Conservation (phyloP, 148 eudicot genomes). For the Arbutus unedo region DNA sequence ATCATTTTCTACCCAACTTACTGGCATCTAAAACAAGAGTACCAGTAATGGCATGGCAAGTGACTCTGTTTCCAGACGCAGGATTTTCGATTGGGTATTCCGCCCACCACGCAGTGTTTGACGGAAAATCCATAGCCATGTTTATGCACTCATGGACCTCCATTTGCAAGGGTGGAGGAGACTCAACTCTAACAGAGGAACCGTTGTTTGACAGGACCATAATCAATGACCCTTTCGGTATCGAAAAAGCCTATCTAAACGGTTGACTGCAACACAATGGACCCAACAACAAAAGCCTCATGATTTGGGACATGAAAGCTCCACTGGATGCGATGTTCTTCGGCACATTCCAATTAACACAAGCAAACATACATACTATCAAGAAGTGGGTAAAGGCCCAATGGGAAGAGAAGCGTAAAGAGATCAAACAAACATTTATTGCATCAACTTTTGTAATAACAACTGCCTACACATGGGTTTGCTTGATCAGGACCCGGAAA, state of each 20-base stretch:
- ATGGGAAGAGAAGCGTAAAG: background rate
- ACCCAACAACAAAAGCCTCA: slow-evolving; percentile 12
- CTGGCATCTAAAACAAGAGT: background rate
- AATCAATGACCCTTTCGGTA: background rate
- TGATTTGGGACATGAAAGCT: background rate
- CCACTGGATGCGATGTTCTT: background rate
- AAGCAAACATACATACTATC: slow-evolving; percentile 1
- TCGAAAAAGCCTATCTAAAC: background rate
- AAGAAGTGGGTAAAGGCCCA: background rate
- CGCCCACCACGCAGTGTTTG: slow-evolving; percentile 9
- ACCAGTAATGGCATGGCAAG: background rate
- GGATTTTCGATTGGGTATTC: slow-evolving; percentile 17
- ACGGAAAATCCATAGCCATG: slow-evolving; percentile 20
- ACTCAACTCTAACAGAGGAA: background rate
- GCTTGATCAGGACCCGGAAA: slow-evolving; percentile 12
- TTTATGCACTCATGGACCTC: slow-evolving; percentile 20
- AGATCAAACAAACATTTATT: background rate
- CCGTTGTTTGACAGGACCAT: background rate
- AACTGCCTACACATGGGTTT: slow-evolving; percentile 13
- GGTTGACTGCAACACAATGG: background rate
- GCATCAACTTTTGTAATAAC: slow-evolving; percentile 11
- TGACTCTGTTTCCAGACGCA: slow-evolving; percentile 15
- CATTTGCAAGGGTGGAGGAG: background rate
- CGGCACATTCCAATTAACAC: slow-evolving; percentile 13
- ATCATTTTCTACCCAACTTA: slow-evolving; percentile 7